phyloP scores from a whole-genome alignment of 495 filamentous ascomycete genomes.

The Penicillium pulvis region DNA sequence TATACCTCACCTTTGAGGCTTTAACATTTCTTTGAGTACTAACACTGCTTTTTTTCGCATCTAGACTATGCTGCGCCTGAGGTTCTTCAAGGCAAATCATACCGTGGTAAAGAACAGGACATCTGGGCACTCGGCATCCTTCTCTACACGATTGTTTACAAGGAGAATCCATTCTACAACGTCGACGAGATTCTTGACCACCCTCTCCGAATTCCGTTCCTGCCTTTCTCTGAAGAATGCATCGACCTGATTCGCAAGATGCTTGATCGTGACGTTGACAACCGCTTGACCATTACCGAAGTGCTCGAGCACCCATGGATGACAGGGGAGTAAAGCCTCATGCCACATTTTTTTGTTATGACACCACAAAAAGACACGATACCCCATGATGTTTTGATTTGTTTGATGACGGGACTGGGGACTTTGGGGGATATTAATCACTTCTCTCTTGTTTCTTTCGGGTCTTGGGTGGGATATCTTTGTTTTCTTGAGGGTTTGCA shows the following conservation, averaged over 20 bases:
- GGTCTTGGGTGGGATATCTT: constrained; percentile 1
- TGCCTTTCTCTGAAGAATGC: constrained; percentile 82
- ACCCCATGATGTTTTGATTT: constrained; percentile 37
- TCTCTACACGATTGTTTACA: constrained; percentile 98
- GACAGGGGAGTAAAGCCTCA: constrained; percentile 26
- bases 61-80: constrained; percentile 97
- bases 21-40: background rate
- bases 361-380: constrained; percentile 30
- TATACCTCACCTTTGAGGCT: background rate
- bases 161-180: constrained; percentile 99
- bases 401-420: constrained; percentile 15
- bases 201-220: constrained; percentile 86
- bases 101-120: constrained; percentile 95
- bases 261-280: constrained; percentile 86
- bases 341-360: constrained; percentile 12
- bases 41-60: background rate
- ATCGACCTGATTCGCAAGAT: constrained; percentile 87
- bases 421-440: background rate
- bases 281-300: constrained; percentile 76
- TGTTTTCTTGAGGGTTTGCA: constrained; percentile 7
- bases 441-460: constrained; percentile 1
- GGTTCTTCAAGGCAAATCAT: constrained; percentile 90
- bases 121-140: constrained; percentile 98
- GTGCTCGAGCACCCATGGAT: constrained; percentile 87
- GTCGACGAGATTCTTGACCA: constrained; percentile 99